Percentiles rank a stretch among this genome's conserved stretches.
Conservation (phyloP, 305 asterid species). For the Coffea humblotiana region DNA sequence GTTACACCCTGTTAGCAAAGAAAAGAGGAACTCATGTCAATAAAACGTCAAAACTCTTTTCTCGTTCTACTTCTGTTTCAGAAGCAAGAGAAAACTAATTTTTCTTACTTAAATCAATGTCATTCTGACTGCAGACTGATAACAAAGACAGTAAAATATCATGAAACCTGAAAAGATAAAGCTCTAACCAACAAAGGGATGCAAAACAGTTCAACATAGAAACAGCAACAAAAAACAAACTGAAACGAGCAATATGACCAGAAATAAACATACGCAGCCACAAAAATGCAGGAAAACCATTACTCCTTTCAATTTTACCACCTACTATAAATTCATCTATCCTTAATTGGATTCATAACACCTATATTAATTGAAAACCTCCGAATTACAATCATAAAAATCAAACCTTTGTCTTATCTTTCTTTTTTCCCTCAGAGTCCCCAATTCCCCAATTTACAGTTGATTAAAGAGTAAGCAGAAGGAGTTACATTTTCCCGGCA, state of each 20-base stretch:
- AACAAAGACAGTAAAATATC: background rate
- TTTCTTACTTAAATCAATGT: background rate
- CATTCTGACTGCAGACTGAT: background rate
- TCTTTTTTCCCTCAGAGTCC: background rate
- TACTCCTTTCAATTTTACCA: background rate
- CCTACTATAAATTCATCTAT: too few relatives aligned
- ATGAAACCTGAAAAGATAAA: background rate
- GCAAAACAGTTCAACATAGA: background rate
- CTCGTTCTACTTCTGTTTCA: background rate
- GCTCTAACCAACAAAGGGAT: background rate
- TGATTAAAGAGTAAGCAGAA: too few relatives aligned
- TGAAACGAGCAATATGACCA: background rate
- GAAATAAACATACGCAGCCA: background rate
- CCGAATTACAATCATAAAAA: background rate
- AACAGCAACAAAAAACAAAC: background rate
- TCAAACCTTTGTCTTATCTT: too few relatives aligned
- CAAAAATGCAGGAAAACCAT: background rate
- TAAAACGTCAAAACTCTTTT: background rate
- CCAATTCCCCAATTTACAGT: background rate
- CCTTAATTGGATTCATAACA: background rate
- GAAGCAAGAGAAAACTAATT: background rate
- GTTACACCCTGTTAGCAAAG: slow-evolving; percentile 64
- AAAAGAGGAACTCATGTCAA: slow-evolving; percentile 12
- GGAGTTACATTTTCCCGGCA: too few relatives aligned
- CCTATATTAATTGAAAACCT: background rate